Conservation (phyloP, 257 asterid species). For the Ligustrum vulgare region DNA sequence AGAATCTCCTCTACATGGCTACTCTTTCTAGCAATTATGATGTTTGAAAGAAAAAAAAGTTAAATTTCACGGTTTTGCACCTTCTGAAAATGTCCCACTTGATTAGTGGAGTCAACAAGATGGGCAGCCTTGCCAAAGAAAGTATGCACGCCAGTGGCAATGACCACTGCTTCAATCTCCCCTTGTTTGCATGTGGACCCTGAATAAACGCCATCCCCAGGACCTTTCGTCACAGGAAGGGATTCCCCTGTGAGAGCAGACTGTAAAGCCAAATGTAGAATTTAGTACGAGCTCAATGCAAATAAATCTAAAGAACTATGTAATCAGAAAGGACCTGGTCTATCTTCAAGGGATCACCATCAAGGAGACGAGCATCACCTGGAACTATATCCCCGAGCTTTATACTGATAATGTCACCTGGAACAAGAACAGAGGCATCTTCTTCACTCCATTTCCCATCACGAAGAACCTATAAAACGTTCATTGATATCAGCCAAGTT, state of each 20-base stretch:
- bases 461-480: conserved; percentile 15
- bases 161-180: conserved; percentile 42
- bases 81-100: conserved; percentile 47
- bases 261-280: conserved; percentile 20
- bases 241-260: conserved; percentile 49
- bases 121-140: conserved; percentile 53
- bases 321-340: conserved; percentile 32
- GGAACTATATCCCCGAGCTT: conserved; percentile 44
- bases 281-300: not conserved
- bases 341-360: conserved; percentile 43
- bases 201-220: conserved; percentile 40
- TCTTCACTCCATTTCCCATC: conserved; percentile 24
- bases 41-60: not conserved
- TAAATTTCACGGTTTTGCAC: conserved; percentile 12
- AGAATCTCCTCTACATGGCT: not conserved
- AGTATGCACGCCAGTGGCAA: conserved; percentile 46
- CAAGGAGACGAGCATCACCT: conserved; percentile 43
- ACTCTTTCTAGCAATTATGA: not conserved
- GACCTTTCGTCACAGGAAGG: conserved; percentile 37
- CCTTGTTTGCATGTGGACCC: conserved; percentile 52
- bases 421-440: conserved; percentile 25
- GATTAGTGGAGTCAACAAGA: conserved; percentile 44
- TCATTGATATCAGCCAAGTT: not conserved
- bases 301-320: not conserved
- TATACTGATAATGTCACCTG: conserved; percentile 42